phyloP scores from a whole-genome alignment of 768 basidiomycete species.

The Podaxis sp. region DNA sequence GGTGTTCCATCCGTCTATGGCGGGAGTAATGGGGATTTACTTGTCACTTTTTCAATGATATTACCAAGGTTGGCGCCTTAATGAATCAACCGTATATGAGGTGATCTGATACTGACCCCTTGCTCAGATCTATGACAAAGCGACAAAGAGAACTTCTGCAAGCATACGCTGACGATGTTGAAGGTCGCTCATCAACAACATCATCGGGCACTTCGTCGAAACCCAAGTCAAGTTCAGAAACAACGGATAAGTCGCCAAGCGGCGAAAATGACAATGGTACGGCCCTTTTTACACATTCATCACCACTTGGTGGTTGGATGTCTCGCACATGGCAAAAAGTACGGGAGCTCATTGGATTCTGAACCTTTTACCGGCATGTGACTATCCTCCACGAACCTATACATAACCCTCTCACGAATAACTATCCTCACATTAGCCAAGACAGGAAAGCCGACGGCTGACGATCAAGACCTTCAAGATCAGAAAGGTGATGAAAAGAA shows the following conservation, averaged over 20 bases:
- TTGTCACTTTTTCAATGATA: slow-evolving; percentile 84
- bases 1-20: slow-evolving; percentile 69
- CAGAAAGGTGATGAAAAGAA: slow-evolving; percentile 47
- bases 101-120: slow-evolving; percentile 13
- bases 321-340: slow-evolving; percentile 68
- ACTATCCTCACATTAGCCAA: slow-evolving; percentile 27
- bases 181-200: slow-evolving; percentile 44
- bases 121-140: slow-evolving; percentile 70
- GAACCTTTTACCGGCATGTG: slow-evolving; percentile 58
- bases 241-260: slow-evolving; percentile 23
- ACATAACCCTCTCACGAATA: slow-evolving; percentile 15
- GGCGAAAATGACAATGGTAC: slow-evolving; percentile 66
- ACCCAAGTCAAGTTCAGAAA: slow-evolving; percentile 13
- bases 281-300: slow-evolving; percentile 61
- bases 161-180: slow-evolving; percentile 91
- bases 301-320: slow-evolving; percentile 65
- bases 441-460: slow-evolving; percentile 24
- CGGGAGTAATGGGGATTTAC: slow-evolving; percentile 76
- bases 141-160: slow-evolving; percentile 88
- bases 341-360: slow-evolving; percentile 69
- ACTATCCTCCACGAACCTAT: background rate
- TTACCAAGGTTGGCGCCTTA: slow-evolving; percentile 75
- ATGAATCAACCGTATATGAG: background rate
- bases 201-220: background rate
- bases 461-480: slow-evolving; percentile 29